Percentiles rank a stretch among this genome's conserved stretches.
phyloP scores from a whole-genome alignment of 768 basidiomycete genomes.

The Hygrocybe punicea region DNA sequence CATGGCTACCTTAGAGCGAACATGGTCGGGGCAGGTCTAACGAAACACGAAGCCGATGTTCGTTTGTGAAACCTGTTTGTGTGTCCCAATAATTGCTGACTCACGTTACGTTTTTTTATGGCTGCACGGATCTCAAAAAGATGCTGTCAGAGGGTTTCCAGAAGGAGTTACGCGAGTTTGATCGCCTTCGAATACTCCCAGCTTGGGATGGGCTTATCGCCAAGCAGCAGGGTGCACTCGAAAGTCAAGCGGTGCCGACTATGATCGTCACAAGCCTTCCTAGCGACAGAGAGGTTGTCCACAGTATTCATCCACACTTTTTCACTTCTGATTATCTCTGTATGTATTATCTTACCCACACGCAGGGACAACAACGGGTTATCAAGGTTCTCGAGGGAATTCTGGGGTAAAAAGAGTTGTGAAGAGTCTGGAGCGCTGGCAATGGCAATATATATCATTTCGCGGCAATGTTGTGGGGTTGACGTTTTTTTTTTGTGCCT shows the following conservation, averaged over 20 bases:
- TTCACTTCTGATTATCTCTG: not conserved
- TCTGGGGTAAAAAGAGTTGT: slow-evolving; percentile 1
- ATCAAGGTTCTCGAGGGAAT: slow-evolving; percentile 64
- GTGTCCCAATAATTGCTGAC: not conserved
- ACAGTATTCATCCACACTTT: too few species aligned
- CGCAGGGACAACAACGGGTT: slow-evolving; percentile 66
- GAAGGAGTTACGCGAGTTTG: slow-evolving; percentile 64
- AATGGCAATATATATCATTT: not conserved
- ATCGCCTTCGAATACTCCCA: slow-evolving; percentile 60
- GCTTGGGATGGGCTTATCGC: slow-evolving; percentile 76
- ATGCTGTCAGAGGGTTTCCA: slow-evolving; percentile 62
- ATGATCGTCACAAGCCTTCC: slow-evolving; percentile 59
- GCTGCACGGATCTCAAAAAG: slow-evolving; percentile 35
- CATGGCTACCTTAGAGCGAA: slow-evolving; percentile 66
- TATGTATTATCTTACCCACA: not conserved
- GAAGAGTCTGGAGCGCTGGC: not conserved
- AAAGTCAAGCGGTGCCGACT: slow-evolving; percentile 59
- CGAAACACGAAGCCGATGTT: slow-evolving; percentile 66
- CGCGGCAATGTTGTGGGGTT: too few species aligned
- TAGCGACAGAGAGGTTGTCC: slow-evolving; percentile 61
- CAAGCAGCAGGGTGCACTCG: slow-evolving; percentile 65
- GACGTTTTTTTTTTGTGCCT: too few species aligned
- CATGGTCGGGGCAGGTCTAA: slow-evolving; percentile 61
- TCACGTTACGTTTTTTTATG: slow-evolving; percentile 5
- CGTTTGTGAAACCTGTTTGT: slow-evolving; percentile 16